A percentile compares a stretch with the other conserved stretches of the same genome.
These are phyloP conservation scores for Gastroboletus turbinatus DNA, from an alignment of 1,284 basidiomycete species.

Conservation along the genomic window DNA sequence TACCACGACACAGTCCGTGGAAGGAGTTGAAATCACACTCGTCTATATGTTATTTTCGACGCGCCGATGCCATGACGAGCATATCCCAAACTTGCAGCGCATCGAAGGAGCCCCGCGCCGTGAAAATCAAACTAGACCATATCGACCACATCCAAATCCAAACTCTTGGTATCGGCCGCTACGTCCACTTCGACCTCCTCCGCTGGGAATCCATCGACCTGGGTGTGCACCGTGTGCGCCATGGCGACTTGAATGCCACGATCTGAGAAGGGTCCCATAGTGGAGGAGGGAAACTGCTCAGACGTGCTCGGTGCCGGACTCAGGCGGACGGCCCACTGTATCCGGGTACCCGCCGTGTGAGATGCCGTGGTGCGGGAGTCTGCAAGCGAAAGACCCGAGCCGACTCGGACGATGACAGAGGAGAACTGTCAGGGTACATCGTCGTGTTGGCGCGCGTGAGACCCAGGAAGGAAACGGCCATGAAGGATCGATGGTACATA, in stretches of 20 bases:
- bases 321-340: background rate
- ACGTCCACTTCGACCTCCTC: background rate
- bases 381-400: slow-evolving; percentile 19
- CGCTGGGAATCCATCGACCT: background rate
- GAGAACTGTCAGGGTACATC: slow-evolving; percentile 1
- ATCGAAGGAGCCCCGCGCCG: too few relatives aligned
- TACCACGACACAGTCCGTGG: too few relatives aligned
- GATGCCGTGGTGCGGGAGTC: background rate
- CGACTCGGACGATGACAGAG: slow-evolving; percentile 20
- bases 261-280: background rate
- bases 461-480: background rate
- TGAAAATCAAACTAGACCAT: background rate
- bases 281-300: background rate
- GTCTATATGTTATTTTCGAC: too few relatives aligned
- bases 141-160: background rate
- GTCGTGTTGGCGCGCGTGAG: background rate
- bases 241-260: background rate
- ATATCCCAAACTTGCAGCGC: too few relatives aligned
- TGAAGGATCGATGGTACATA: background rate
- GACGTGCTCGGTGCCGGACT: background rate
- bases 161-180: background rate
- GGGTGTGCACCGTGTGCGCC: background rate
- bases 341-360: background rate
- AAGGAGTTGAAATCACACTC: too few relatives aligned
- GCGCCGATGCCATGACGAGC: too few relatives aligned